Percentiles rank a stretch among this genome's conserved stretches.
These are phyloP conservation scores for Mycena vulgaris DNA, from an alignment of 768 basidiomycete genomes.

Conservation along the genomic window DNA sequence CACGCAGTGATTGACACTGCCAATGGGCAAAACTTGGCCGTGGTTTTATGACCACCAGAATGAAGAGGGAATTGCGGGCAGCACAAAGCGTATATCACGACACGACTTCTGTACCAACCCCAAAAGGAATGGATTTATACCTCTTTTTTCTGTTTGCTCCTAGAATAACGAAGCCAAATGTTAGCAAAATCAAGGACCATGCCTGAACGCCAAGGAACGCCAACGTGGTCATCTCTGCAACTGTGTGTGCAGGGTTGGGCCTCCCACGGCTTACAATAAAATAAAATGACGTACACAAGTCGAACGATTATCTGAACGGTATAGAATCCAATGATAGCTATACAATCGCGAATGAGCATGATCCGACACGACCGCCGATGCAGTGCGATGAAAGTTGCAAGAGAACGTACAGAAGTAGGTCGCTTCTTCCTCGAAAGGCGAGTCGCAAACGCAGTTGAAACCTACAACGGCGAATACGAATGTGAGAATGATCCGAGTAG, in stretches of 20 bases:
- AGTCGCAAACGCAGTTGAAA: constrained; percentile 14
- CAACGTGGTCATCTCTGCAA: constrained; percentile 26
- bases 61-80: constrained; percentile 22
- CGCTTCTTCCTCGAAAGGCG: constrained; percentile 14
- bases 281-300: constrained; percentile 29
- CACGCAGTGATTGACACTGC: constrained; percentile 25
- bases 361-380: constrained; percentile 24
- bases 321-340: constrained; percentile 32
- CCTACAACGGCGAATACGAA: constrained; percentile 35
- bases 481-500: constrained; percentile 41
- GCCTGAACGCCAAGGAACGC: constrained; percentile 33
- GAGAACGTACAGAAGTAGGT: constrained; percentile 14
- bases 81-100: constrained; percentile 30
- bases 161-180: constrained; percentile 33
- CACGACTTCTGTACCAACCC: constrained; percentile 32
- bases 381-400: not conserved
- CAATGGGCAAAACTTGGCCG: constrained; percentile 8
- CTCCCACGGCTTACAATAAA: constrained; percentile 22
- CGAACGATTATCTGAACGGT: constrained; percentile 25
- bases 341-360: constrained; percentile 29
- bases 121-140: constrained; percentile 38
- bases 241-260: constrained; percentile 28
- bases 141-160: constrained; percentile 21
- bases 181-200: constrained; percentile 28
- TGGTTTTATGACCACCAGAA: constrained; percentile 33